These are phyloP conservation scores for Calvatia gigantea DNA, from an alignment of 768 basidiomycete genomes.

Conservation along the genomic window DNA sequence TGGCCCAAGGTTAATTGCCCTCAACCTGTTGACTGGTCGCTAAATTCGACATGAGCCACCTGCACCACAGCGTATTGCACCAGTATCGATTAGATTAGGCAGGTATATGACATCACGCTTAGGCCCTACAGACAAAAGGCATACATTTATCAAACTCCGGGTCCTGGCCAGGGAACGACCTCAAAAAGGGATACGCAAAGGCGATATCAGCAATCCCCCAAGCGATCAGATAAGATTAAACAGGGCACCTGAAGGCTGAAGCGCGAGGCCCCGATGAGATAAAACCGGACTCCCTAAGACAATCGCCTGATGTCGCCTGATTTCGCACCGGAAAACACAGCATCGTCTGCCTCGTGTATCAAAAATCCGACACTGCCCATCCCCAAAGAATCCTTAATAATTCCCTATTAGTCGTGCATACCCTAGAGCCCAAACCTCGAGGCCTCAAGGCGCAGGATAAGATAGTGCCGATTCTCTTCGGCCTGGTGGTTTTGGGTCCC, in stretches of 20 bases:
- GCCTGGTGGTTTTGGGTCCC: no score
- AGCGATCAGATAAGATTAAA: conserved; percentile 1
- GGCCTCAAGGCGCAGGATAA: conserved; percentile 4
- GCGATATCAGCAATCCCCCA: no score
- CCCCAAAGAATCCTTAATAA: not conserved
- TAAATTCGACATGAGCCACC: no score
- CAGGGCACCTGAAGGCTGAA: not conserved
- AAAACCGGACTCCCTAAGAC: not conserved
- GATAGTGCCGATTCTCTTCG: not conserved
- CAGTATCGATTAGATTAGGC: no score
- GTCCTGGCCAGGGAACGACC: no score
- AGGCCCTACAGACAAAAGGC: no score
- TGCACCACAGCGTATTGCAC: no score
- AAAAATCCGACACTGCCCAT: not conserved
- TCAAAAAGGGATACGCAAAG: no score
- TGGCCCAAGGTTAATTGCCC: no score
- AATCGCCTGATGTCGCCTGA: not conserved
- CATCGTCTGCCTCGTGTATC: conserved; percentile 7
- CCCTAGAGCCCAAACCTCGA: not conserved
- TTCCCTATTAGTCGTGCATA: not conserved
- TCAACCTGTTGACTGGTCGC: no score
- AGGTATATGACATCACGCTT: no score
- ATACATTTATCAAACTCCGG: no score
- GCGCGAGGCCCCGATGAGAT: not conserved
- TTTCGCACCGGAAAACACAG: not conserved